Conservation (phyloP, 2,329 filamentous ascomycete species). For the Parastagonospora avenae region DNA sequence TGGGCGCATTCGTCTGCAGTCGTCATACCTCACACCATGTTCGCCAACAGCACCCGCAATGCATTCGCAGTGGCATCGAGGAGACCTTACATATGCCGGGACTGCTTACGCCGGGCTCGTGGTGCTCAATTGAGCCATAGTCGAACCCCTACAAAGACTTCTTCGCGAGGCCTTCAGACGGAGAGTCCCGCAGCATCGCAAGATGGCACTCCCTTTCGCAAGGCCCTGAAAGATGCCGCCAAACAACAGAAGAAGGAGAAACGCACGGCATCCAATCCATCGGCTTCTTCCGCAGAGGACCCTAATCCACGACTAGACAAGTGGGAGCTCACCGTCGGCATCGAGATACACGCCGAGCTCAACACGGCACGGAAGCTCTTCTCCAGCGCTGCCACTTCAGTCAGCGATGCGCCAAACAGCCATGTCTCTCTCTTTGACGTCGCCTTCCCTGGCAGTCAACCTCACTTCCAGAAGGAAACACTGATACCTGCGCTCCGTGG, state of each 20-base stretch:
- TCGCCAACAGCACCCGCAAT: constrained; percentile 26
- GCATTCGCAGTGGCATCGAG: constrained; percentile 26
- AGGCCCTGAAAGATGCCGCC: constrained; percentile 45
- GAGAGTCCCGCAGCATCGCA: constrained; percentile 20
- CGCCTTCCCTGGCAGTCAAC: constrained; percentile 87
- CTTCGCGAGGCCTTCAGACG: constrained; percentile 31
- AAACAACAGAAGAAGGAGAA: constrained; percentile 40
- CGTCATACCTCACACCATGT: constrained; percentile 35
- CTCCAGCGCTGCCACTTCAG: constrained; percentile 62
- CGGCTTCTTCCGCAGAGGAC: constrained; percentile 4
- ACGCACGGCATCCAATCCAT: constrained; percentile 3
- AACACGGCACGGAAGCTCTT: constrained; percentile 91
- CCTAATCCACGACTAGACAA: constrained; percentile 50
- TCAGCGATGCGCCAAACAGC: constrained; percentile 74
- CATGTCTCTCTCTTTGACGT: constrained; percentile 88
- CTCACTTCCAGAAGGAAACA: constrained; percentile 79
- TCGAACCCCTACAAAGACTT: background rate
- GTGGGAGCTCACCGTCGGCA: constrained; percentile 94
- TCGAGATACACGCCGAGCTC: constrained; percentile 96
- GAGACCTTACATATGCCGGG: constrained; percentile 35
- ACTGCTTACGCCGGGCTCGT: constrained; percentile 29
- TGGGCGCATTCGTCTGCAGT: constrained; percentile 17
- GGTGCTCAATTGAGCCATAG: constrained; percentile 19
- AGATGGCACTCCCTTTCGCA: constrained; percentile 42
- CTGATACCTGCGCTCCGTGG: constrained; percentile 89